Conservation (phyloP, 768 basidiomycete species). For the Imleria badia region DNA sequence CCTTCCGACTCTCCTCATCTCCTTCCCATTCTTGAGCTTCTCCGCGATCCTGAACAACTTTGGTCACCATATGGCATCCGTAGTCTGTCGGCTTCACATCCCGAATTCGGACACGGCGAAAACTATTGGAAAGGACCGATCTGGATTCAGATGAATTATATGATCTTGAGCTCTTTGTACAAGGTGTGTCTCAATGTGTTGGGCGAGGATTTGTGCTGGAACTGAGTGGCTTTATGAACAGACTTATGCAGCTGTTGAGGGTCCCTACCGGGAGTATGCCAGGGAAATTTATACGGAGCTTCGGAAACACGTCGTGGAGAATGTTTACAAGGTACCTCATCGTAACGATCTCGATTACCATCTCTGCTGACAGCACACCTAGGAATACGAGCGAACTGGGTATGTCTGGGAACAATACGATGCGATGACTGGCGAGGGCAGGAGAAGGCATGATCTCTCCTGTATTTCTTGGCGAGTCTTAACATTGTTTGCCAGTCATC, state of each 20-base stretch:
- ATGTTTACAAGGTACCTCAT: constrained; percentile 65
- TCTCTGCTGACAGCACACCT: constrained; percentile 6
- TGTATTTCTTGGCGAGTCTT: constrained; percentile 5
- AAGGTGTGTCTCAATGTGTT: constrained; percentile 45
- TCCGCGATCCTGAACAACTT: constrained; percentile 78
- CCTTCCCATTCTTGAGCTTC: constrained; percentile 74
- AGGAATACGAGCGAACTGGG: constrained; percentile 92
- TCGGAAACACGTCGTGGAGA: constrained; percentile 80
- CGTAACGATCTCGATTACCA: background rate
- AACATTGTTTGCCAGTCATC: constrained; percentile 57
- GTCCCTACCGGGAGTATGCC: constrained; percentile 79
- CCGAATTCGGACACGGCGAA: constrained; percentile 89
- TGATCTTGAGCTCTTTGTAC: constrained; percentile 76
- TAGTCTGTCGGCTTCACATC: constrained; percentile 83
- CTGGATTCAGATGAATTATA: constrained; percentile 98
- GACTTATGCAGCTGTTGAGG: constrained; percentile 75
- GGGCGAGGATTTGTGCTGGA: background rate
- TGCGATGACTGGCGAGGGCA: constrained; percentile 76
- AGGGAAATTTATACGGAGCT: constrained; percentile 77
- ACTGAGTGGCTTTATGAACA: constrained; percentile 30
- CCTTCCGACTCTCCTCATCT: constrained; percentile 76
- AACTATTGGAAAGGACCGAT: constrained; percentile 98
- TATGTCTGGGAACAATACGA: constrained; percentile 99
- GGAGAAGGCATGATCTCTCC: constrained; percentile 61
- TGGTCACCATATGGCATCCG: constrained; percentile 93